Evolutionary conservation across 805 yeast genomes (phyloP).

Genomic region (Lachancea thermotolerans): DNA sequence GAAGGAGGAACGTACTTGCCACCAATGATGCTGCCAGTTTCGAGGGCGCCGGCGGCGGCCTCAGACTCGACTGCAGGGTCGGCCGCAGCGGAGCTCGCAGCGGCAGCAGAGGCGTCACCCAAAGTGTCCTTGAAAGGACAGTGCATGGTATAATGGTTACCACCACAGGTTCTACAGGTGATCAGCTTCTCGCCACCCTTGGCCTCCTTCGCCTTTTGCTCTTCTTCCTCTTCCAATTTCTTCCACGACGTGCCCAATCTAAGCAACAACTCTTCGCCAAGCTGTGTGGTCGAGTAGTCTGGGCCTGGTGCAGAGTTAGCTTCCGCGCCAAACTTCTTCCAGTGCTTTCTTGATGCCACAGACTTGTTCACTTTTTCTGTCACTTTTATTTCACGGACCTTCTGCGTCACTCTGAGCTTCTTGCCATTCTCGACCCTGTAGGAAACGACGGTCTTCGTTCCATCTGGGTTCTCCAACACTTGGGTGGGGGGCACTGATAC

Average conservation of each 20-base stretch:
- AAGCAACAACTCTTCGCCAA: slow-evolving; percentile 77
- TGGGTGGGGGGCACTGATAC: slow-evolving; percentile 55
- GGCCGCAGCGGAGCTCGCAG: slow-evolving; percentile 20
- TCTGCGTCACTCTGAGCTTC: slow-evolving; percentile 82
- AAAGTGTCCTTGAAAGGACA: slow-evolving; percentile 94
- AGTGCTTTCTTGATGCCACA: slow-evolving; percentile 81
- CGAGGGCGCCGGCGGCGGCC: slow-evolving; percentile 15
- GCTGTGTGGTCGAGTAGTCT: slow-evolving; percentile 77
- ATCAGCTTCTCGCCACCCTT: slow-evolving; percentile 43
- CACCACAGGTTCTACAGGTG: slow-evolving; percentile 87
- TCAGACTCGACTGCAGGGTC: slow-evolving; percentile 24
- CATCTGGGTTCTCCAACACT: slow-evolving; percentile 73
- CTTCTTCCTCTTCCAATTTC: slow-evolving; percentile 66
- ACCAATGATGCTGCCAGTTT: slow-evolving; percentile 7
- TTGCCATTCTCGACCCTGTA: slow-evolving; percentile 73
- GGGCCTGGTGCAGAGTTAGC: slow-evolving; percentile 73
- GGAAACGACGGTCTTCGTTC: slow-evolving; percentile 81
- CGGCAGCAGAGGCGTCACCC: slow-evolving; percentile 41
- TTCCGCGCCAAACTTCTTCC: slow-evolving; percentile 87
- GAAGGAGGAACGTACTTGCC: slow-evolving; percentile 61
- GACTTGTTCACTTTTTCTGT: slow-evolving; percentile 77
- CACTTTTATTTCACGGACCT: slow-evolving; percentile 65
- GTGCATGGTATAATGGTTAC: slow-evolving; percentile 85
- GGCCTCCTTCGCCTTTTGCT: slow-evolving; percentile 38
- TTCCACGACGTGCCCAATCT: slow-evolving; percentile 73